Evolutionary conservation across 2,329 filamentous ascomycete genomes (phyloP).

Genomic region (Davidsoniella eucalypti): DNA sequence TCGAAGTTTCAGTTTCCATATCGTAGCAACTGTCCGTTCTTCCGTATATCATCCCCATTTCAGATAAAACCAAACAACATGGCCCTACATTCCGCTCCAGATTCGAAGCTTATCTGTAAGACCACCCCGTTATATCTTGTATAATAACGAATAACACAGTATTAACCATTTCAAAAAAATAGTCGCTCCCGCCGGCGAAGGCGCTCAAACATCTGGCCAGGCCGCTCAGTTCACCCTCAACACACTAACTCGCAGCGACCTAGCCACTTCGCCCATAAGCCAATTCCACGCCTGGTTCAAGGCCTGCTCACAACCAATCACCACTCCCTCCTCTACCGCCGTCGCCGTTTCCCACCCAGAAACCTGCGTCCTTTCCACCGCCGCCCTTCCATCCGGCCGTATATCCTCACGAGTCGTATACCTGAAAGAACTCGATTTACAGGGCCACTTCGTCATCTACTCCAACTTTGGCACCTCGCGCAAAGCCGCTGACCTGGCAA

Average conservation of each 20-base stretch:
- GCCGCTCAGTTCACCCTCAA: slow-evolving; percentile 60
- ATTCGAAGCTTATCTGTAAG: slow-evolving; percentile 14
- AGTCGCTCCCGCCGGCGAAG: slow-evolving; percentile 45
- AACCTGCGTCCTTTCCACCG: slow-evolving; percentile 75
- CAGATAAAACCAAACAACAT: slow-evolving; percentile 2
- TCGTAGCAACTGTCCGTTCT: no score
- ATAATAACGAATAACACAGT: neutral
- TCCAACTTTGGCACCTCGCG: slow-evolving; percentile 73
- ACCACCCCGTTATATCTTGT: neutral
- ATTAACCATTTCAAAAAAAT: neutral
- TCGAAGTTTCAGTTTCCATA: no score
- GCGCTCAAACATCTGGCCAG: slow-evolving; percentile 36
- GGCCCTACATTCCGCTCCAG: slow-evolving; percentile 12
- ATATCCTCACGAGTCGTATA: slow-evolving; percentile 81
- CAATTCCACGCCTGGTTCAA: slow-evolving; percentile 91
- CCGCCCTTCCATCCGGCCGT: slow-evolving; percentile 63
- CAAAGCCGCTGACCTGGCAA: slow-evolving; percentile 49
- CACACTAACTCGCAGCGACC: slow-evolving; percentile 42
- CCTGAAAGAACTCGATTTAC: slow-evolving; percentile 76
- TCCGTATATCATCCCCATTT: no score
- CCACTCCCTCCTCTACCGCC: slow-evolving; percentile 38
- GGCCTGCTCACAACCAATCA: slow-evolving; percentile 50
- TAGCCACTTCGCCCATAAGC: slow-evolving; percentile 47
- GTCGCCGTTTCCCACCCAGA: slow-evolving; percentile 56
- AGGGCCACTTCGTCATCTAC: slow-evolving; percentile 63